These are phyloP conservation scores for Claviceps arundinis DNA, from an alignment of 2,329 filamentous ascomycete genomes.

Conservation along the genomic window DNA sequence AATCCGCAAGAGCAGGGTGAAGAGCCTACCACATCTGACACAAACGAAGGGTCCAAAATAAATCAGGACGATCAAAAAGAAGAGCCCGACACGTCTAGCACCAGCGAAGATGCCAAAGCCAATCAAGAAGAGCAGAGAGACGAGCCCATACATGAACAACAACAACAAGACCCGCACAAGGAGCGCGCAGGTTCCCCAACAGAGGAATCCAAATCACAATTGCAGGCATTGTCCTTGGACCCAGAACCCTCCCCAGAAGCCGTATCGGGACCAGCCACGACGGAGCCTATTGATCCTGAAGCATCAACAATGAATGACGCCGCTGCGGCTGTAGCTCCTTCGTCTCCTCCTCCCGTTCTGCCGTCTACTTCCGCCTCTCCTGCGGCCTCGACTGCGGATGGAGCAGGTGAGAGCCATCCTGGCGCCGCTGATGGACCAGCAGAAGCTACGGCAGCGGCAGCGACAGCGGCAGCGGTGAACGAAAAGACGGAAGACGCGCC, in stretches of 20 bases:
- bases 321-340: not conserved
- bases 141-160: constrained; percentile 3
- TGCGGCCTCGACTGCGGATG: not conserved
- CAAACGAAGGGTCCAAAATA: too few species aligned
- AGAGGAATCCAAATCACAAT: not conserved
- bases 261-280: not conserved
- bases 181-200: constrained; percentile 6
- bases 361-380: not conserved
- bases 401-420: not conserved
- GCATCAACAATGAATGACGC: not conserved
- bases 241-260: not conserved
- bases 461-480: not conserved
- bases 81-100: constrained; percentile 11
- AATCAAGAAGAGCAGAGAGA: constrained; percentile 1
- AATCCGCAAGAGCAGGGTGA: constrained; percentile 1
- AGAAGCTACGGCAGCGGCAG: too few species aligned
- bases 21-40: not conserved
- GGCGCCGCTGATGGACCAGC: not conserved
- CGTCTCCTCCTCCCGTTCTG: not conserved
- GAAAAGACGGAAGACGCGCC: constrained; percentile 5
- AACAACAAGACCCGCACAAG: constrained; percentile 6
- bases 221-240: not conserved
- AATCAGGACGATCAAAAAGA: too few species aligned
- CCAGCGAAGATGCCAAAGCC: not conserved
- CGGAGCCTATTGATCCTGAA: not conserved